Base-by-base conservation (phyloP, 306 rosid species). In the Quercus berberidifolia region DNA sequence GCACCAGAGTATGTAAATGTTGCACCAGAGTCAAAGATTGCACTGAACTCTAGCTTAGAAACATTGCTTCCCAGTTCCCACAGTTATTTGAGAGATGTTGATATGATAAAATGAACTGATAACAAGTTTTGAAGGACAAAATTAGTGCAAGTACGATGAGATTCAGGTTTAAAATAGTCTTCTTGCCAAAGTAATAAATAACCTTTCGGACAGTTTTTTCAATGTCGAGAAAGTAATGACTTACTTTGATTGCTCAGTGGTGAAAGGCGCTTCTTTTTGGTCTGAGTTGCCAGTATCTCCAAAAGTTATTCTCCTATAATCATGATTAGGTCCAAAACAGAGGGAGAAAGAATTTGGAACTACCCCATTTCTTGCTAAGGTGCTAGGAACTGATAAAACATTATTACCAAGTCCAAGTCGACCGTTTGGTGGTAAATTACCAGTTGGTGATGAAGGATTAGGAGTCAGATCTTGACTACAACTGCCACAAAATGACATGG, bases 401-500 rank as follows among this genome's bases (percentile, higher is more conserved):
- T 79, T 77, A 87, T 92, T 83, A 33, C 98, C 98, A 76, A 94
- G 94, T 65, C 99, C 99, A 60, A 93, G 74, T 35, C 93, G 76
- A 79, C 99, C 98, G 62, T 74, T 81, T 88, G 78, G 87, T 25
- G 97, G 68, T 80, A 95, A 95, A 55, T 84, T 60, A 71, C 98
- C 97, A 6, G 92, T 30, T 30, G 31, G 31, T 30, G 31, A 30
- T 30, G 31, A 4, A 30, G 31, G 31, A 30, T 30, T 30, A 30
- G 31, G 31, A 30, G 31, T 91, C 83, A 90, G 92, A 74, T 77
- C 83, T 87, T 77, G 88, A 25, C 99, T 96, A 77, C 99, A 96
- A 11, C 97, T 96, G 94, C 90, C 82, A 64, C 59, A 71, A 23
- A 80, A 62, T 35, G 55, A 23, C 60, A 28, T 28, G 63, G 76